Evolutionary conservation across 257 asterid genomes (phyloP).

Genomic region (Jacaranda copaia): DNA sequence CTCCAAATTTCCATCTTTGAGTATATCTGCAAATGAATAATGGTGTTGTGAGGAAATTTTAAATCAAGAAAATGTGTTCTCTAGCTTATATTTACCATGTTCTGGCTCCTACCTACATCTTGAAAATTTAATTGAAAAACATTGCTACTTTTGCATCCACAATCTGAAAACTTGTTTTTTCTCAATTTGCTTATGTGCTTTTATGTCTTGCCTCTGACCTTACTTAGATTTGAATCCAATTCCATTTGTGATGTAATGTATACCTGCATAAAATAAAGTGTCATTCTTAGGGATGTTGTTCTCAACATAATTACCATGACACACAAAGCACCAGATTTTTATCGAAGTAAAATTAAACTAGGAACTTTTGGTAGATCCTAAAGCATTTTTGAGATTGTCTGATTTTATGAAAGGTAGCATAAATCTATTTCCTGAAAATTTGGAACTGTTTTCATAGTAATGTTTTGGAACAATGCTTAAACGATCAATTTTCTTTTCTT

Average conservation of each 20-base stretch:
- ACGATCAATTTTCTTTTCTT: constrained; percentile 17
- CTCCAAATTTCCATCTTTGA: constrained; percentile 28
- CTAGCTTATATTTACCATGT: neutral
- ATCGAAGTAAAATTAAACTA: too few species aligned
- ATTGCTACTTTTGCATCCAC: neutral
- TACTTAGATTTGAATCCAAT: neutral
- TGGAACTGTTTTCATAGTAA: neutral
- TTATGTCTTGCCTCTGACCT: neutral
- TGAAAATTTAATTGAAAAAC: neutral
- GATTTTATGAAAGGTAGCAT: too few species aligned
- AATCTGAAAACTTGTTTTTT: neutral
- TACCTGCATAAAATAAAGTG: neutral
- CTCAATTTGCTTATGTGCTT: neutral
- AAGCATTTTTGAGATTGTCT: too few species aligned
- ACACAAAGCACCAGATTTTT: too few species aligned
- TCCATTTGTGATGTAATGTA: neutral
- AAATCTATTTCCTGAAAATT: neutral
- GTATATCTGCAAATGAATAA: constrained; percentile 27
- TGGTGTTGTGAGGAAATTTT: constrained; percentile 11
- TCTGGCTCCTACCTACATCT: constrained; percentile 20
- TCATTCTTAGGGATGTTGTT: neutral
- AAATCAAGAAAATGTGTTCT: constrained; percentile 16
- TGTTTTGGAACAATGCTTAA: neutral
- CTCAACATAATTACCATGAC: neutral
- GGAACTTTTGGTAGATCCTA: too few species aligned